A percentile compares a stretch with the other conserved stretches of the same genome.
These are phyloP conservation scores for Backusella tuberculispora DNA, from an alignment of 192 early-diverging fungal genomes.

Conservation along the genomic window DNA sequence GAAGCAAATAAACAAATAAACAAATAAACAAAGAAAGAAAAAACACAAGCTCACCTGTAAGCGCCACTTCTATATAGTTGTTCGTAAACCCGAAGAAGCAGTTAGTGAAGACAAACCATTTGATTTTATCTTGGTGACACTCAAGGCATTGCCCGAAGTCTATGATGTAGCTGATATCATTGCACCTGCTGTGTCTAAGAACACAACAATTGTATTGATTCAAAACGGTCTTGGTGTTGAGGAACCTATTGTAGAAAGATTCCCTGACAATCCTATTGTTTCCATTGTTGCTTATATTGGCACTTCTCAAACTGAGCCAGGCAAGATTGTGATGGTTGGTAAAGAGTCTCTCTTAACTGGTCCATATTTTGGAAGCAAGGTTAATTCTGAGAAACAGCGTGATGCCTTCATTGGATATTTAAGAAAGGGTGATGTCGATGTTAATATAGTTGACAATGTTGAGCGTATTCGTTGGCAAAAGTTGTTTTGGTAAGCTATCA, in stretches of 20 bases:
- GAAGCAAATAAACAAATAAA: neutral
- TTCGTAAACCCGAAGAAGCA: conserved; percentile 47
- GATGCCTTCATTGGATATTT: conserved; percentile 49
- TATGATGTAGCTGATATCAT: conserved; percentile 62
- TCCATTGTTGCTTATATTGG: conserved; percentile 68
- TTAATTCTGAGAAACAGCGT: conserved; percentile 31
- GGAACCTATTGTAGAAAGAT: conserved; percentile 55
- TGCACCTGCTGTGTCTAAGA: conserved; percentile 52
- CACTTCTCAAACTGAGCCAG: conserved; percentile 56
- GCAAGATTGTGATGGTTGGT: conserved; percentile 57
- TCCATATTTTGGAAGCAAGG: conserved; percentile 36
- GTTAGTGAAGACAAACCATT: conserved; percentile 45
- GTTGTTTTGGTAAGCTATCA: conserved; percentile 60
- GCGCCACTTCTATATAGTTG: conserved; percentile 34
- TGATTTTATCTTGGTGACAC: conserved; percentile 65
- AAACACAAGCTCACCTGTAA: neutral
- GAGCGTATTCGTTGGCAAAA: conserved; percentile 69
- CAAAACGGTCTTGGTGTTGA: conserved; percentile 78
- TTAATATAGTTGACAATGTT: conserved; percentile 55
- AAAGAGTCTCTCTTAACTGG: conserved; percentile 48
- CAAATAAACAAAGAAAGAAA: neutral
- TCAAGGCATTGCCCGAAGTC: conserved; percentile 70
- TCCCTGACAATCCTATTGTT: conserved; percentile 64
- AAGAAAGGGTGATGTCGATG: conserved; percentile 44
- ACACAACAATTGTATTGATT: conserved; percentile 65